Evolutionary conservation across 2,329 filamentous ascomycete species (phyloP).

Genomic region (Fusarium setosum): DNA sequence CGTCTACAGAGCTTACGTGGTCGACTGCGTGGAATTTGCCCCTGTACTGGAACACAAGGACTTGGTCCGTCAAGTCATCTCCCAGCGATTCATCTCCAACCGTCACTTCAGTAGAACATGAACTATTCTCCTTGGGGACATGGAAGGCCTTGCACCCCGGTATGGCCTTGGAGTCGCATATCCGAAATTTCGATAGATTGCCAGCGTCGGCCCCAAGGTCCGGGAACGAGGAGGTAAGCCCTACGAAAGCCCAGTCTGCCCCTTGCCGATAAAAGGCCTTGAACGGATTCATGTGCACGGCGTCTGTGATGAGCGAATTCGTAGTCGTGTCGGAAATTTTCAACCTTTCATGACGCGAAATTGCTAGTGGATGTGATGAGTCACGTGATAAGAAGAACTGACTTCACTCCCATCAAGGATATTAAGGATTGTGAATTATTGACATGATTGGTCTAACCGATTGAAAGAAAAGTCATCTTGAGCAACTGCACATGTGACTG

Average conservation of each 20-base stretch:
- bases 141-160: constrained; percentile 71
- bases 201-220: constrained; percentile 57
- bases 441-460: no score
- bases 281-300: constrained; percentile 44
- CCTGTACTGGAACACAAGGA: constrained; percentile 73
- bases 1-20: constrained; percentile 62
- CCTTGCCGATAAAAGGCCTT: constrained; percentile 15
- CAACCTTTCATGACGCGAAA: no score
- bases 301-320: no score
- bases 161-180: constrained; percentile 53
- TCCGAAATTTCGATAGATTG: constrained; percentile 50
- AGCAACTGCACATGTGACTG: no score
- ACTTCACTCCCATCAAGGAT: no score
- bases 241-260: constrained; percentile 63
- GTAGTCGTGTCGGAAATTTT: no score
- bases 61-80: constrained; percentile 65
- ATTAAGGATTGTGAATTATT: no score
- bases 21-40: constrained; percentile 75
- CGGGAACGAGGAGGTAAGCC: constrained; percentile 65
- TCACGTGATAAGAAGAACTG: no score
- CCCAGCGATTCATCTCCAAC: constrained; percentile 48
- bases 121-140: constrained; percentile 54
- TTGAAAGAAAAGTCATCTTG: no score
- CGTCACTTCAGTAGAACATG: constrained; percentile 51
- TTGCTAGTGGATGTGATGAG: no score